Evolutionary conservation across 2,329 filamentous ascomycete species (phyloP).

Genomic region (Fusarium sp.): DNA sequence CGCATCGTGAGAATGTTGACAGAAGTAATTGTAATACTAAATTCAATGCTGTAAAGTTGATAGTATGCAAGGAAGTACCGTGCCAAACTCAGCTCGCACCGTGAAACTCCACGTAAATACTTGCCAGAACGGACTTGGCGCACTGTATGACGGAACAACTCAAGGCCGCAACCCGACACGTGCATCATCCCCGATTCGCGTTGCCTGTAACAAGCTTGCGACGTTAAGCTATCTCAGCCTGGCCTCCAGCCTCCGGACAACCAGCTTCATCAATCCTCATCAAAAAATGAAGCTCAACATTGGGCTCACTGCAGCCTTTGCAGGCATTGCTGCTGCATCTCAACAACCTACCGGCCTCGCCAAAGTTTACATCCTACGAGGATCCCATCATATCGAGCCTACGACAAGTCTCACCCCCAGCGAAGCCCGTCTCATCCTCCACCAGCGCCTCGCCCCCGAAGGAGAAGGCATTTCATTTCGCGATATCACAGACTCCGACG

Average conservation of each 20-base stretch:
- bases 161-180: conserved; percentile 47
- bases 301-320: conserved; percentile 57
- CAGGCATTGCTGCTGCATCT: conserved; percentile 57
- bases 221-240: conserved; percentile 51
- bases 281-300: conserved; percentile 60
- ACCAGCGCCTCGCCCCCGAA: conserved; percentile 66
- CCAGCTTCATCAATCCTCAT: conserved; percentile 51
- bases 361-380: conserved; percentile 67
- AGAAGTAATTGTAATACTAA: conserved; percentile 15
- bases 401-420: conserved; percentile 63
- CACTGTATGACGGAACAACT: conserved; percentile 52
- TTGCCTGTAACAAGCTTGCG: conserved; percentile 49
- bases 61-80: background rate
- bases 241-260: conserved; percentile 40
- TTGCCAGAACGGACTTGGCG: background rate
- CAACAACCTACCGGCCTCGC: conserved; percentile 59
- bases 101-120: rapidly evolving
- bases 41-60: conserved; percentile 13
- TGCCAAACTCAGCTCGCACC: background rate
- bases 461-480: conserved; percentile 63
- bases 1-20: conserved; percentile 41
- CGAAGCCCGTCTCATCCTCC: conserved; percentile 69
- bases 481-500: conserved; percentile 59
- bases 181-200: conserved; percentile 44
- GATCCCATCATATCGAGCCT: conserved; percentile 48